A percentile compares a stretch with the other conserved stretches of the same genome.
These are phyloP conservation scores for Aspergillus pseudotamarii DNA, from an alignment of 2,329 filamentous ascomycete species.

Conservation along the genomic window DNA sequence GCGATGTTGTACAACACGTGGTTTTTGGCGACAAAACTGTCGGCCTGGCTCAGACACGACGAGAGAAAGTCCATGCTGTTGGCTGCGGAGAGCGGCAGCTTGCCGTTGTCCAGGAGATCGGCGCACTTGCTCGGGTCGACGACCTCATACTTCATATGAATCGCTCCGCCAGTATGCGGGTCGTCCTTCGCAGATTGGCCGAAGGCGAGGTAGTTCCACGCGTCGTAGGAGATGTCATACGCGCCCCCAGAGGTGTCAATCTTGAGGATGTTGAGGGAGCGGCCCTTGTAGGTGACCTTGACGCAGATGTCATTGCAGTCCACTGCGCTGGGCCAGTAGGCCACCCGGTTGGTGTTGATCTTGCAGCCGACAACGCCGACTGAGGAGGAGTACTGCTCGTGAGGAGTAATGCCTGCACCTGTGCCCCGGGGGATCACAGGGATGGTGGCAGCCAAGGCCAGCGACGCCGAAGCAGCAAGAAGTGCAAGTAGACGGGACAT, in stretches of 20 bases:
- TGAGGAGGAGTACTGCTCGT: constrained; percentile 4
- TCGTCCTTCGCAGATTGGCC: constrained; percentile 4
- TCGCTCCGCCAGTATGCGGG: neutral
- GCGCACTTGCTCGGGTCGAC: constrained; percentile 2
- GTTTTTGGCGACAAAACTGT: constrained; percentile 4
- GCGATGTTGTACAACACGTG: constrained; percentile 1
- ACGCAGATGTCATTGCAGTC: constrained; percentile 5
- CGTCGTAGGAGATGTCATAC: constrained; percentile 5
- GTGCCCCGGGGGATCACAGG: neutral
- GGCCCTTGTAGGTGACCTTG: neutral
- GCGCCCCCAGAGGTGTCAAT: constrained; percentile 5
- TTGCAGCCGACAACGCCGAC: constrained; percentile 5
- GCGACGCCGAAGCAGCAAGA: neutral
- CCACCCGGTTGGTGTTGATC: constrained; percentile 5
- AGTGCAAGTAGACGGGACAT: constrained; percentile 3
- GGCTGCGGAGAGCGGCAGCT: constrained; percentile 3
- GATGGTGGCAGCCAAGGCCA: neutral
- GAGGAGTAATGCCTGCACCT: neutral
- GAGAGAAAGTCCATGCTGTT: constrained; percentile 4
- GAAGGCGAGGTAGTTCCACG: constrained; percentile 5
- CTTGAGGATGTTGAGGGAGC: constrained; percentile 3
- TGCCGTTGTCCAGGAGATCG: constrained; percentile 3
- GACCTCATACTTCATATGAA: constrained; percentile 1
- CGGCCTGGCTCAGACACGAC: neutral
- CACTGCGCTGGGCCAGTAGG: constrained; percentile 3